Conservation (phyloP, 345 rosid species). For the Combretum micranthum region DNA sequence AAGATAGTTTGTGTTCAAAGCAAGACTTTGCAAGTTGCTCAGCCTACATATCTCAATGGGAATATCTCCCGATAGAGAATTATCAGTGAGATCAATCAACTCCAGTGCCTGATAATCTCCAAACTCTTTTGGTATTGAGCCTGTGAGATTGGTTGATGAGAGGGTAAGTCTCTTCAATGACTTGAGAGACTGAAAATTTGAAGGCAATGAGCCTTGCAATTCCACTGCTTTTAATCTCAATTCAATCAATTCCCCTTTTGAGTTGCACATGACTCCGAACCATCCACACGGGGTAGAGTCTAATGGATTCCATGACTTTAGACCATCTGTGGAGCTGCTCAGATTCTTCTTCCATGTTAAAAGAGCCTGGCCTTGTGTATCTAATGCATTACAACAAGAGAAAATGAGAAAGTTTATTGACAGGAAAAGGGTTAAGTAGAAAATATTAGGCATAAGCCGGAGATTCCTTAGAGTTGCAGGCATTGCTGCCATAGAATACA, state of each 20-base stretch:
- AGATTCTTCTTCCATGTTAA: conserved; percentile 16
- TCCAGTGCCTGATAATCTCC: conserved; percentile 12
- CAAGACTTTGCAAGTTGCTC: conserved; percentile 12
- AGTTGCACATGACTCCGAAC: conserved; percentile 15
- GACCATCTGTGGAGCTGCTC: conserved; percentile 9
- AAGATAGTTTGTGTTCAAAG: conserved; percentile 14
- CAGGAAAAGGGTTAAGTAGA: conserved; percentile 17
- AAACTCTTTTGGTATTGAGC: conserved; percentile 14
- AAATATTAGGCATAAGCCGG: conserved; percentile 13
- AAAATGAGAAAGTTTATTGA: conserved; percentile 15
- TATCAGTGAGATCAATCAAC: conserved; percentile 12
- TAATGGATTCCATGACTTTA: conserved; percentile 13
- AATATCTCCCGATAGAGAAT: conserved; percentile 13
- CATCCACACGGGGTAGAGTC: conserved; percentile 14
- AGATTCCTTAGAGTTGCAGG: conserved; percentile 31
- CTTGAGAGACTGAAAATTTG: conserved; percentile 12
- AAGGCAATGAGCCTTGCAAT: conserved; percentile 13
- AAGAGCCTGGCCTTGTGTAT: conserved; percentile 19
- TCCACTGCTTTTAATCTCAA: conserved; percentile 11
- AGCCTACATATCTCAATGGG: conserved; percentile 12
- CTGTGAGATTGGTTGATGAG: conserved; percentile 14
- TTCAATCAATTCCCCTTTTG: conserved; percentile 9
- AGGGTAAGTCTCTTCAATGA: conserved; percentile 15
- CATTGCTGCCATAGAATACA: conserved; percentile 18
- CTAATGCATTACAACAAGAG: not conserved